Evolutionary conservation across 2,329 filamentous ascomycete genomes (phyloP).

Genomic region (Pseudogymnoascus sp.): DNA sequence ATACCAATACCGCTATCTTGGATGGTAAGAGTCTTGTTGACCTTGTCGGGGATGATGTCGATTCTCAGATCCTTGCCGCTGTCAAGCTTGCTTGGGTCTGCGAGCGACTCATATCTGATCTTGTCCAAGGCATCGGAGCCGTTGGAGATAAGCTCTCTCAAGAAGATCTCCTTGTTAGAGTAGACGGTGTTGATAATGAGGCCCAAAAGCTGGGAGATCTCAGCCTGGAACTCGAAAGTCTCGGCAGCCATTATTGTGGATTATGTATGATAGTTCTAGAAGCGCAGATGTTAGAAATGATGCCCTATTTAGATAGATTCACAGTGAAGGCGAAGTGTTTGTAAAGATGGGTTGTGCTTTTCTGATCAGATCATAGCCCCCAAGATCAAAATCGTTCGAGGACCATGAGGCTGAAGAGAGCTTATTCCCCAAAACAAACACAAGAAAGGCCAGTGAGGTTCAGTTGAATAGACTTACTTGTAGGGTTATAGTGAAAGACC

Average conservation of each 20-base stretch:
- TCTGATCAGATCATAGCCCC: not conserved
- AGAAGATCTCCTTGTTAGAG: constrained; percentile 99
- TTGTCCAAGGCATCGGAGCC: constrained; percentile 98
- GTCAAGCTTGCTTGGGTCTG: constrained; percentile 95
- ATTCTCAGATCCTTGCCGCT: constrained; percentile 96
- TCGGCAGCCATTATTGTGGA: constrained; percentile 68
- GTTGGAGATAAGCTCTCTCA: constrained; percentile 97
- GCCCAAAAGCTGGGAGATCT: constrained; percentile 99
- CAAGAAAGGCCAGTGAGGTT: not conserved
- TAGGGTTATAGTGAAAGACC: not conserved
- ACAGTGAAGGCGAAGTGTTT: not conserved
- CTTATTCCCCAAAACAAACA: not conserved
- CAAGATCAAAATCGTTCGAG: not conserved
- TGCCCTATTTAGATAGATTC: not conserved
- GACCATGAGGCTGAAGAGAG: not conserved
- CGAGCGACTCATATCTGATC: constrained; percentile 97
- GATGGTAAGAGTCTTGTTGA: constrained; percentile 94
- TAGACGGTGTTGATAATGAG: constrained; percentile 99
- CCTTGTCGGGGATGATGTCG: constrained; percentile 98
- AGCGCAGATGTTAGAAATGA: not conserved
- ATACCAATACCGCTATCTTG: constrained; percentile 98
- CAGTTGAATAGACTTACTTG: constrained; percentile 7
- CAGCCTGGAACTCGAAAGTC: constrained; percentile 99
- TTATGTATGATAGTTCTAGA: constrained; percentile 12
- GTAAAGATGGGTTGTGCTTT: not conserved